Percentiles rank a stretch among this genome's conserved stretches.
Conservation (phyloP, 805 yeast genomes). For the Candida glaebosa region DNA sequence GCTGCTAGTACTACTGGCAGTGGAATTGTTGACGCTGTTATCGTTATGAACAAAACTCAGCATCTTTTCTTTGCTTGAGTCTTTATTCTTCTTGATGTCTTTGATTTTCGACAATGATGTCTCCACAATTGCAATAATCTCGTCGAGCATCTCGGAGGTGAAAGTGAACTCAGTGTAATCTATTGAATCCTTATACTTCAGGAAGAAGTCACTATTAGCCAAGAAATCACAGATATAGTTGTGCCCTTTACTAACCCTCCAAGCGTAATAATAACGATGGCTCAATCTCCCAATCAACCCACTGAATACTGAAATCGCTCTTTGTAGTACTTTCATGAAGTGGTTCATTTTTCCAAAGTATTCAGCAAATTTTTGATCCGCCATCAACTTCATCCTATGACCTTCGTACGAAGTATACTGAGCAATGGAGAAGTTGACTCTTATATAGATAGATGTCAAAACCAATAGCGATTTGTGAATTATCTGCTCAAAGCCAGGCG, state of each 20-base stretch:
- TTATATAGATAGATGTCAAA: conserved; percentile 18
- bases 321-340: conserved; percentile 9
- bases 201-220: conserved; percentile 20
- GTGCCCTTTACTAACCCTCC: conserved; percentile 63
- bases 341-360: conserved; percentile 9
- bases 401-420: conserved; percentile 6
- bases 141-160: conserved; percentile 17
- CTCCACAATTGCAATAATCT: conserved; percentile 20
- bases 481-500: conserved; percentile 31
- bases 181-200: conserved; percentile 7
- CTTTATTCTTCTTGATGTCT: conserved; percentile 5
- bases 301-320: conserved; percentile 12
- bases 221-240: conserved; percentile 36
- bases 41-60: too few relatives aligned
- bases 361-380: conserved; percentile 7
- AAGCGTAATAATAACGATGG: conserved; percentile 60
- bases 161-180: conserved; percentile 9
- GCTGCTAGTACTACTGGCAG: too few relatives aligned
- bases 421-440: conserved; percentile 18
- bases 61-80: background rate
- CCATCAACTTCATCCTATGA: conserved; percentile 7
- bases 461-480: conserved; percentile 29
- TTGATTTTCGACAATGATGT: conserved; percentile 15
- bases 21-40: too few relatives aligned
- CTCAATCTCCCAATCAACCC: conserved; percentile 41